Evolutionary conservation across 768 basidiomycete species (phyloP), one percentile per base, ranked within the genome.

Genomic region (Dentipellis sp.): DNA sequence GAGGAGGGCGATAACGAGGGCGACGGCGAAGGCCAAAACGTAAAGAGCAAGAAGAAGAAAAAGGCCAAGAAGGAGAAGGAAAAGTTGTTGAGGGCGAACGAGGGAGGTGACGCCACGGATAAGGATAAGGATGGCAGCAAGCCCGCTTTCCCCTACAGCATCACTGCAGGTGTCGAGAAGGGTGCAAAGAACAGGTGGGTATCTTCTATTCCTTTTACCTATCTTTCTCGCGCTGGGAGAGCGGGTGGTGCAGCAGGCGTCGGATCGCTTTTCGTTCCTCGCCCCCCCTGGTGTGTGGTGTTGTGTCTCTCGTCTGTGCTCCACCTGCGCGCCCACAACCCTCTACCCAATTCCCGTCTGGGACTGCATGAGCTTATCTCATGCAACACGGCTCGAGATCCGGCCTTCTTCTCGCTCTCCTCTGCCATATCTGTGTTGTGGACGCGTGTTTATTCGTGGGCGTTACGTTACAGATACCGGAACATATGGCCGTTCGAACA

Each of bases 401-500:
- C 42, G 42, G 42, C n/a, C 16, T 45, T n/a, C 39, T 50, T 50
- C 11, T n/a, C 36, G 36, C 14, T 17, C n/a, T 16, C 42, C 21
- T 57, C 14, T 35, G 48, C 29, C 35, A 19, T 12, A 54, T 23
- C 48, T 6, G 10, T 29, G 29, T 29, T 29, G 29, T 29, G 29
- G 29, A 29, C 29, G 29, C 29, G 6, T 29, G 29, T 29, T 29
- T 29, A 29, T 29, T 29, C 29, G 29, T 29, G 29, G 29, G 29
- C 29, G 29, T 29, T 29, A 29, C 29, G 29, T 29, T 23, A 16
- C 59, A 93, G 92, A 59, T 98, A 97, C 72, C 86, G 88, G 57
- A 88, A 98, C 67, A 97, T 98, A 56, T 98, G 94, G 91, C 95
- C 95, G 0, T 97, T 94, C 61, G 94, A 95, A 66, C 92, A 94